Evolutionary conservation across 306 rosid species (phyloP).

Genomic region (Fragaria iinumae): DNA sequence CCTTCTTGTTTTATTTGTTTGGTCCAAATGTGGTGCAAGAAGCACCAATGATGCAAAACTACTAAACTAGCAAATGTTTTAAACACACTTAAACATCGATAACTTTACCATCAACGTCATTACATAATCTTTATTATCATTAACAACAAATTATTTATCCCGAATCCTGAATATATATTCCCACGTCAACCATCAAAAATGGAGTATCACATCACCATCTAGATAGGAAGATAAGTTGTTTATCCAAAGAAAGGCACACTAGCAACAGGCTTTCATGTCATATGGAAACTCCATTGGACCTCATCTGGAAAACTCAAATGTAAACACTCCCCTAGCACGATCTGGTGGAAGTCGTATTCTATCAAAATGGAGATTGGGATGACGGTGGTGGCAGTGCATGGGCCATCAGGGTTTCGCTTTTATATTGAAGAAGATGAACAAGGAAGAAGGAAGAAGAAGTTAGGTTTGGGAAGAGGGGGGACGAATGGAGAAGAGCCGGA

Average conservation of each 20-base stretch:
- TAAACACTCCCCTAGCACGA: neutral
- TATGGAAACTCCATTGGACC: neutral
- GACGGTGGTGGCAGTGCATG: slow-evolving; percentile 18
- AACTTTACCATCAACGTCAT: too few relatives aligned
- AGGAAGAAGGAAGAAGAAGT: neutral
- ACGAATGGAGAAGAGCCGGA: neutral
- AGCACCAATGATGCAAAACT: neutral
- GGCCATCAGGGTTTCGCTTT: slow-evolving; percentile 9
- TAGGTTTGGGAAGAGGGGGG: neutral
- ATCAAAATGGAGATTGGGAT: neutral
- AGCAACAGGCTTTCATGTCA: neutral
- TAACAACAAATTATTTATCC: neutral
- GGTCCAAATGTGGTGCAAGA: slow-evolving; percentile 6
- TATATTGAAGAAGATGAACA: neutral
- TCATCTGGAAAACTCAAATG: neutral
- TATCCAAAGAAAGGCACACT: neutral
- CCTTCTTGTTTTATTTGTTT: neutral
- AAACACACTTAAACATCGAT: too few relatives aligned
- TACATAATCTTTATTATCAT: too few relatives aligned
- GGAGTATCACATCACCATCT: neutral
- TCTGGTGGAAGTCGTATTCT: neutral
- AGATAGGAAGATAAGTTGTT: neutral
- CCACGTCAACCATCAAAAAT: neutral
- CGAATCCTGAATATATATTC: too few relatives aligned
- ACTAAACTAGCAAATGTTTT: neutral